Percentiles rank a stretch among this genome's conserved stretches.
phyloP scores from a whole-genome alignment of 2,329 filamentous ascomycete species.

The Thermomyces lanuginosus region DNA sequence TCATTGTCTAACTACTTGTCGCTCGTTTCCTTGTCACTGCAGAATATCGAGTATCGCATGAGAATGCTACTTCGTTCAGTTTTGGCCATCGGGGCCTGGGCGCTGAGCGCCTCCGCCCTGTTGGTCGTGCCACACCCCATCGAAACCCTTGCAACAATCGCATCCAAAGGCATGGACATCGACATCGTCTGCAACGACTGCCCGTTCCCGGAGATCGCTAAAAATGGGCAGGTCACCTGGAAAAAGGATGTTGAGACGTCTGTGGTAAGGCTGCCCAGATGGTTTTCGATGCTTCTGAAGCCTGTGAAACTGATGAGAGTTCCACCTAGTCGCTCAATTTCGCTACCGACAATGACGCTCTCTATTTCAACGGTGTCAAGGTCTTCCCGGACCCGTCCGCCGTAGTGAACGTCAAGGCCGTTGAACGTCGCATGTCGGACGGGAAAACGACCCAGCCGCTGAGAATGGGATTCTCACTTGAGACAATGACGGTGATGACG shows the following conservation, averaged over 20 bases:
- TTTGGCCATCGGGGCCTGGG: slow-evolving; percentile 18
- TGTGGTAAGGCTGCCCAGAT: slow-evolving; percentile 19
- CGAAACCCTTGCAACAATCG: too few relatives aligned
- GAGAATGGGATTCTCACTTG: slow-evolving; percentile 27
- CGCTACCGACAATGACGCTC: slow-evolving; percentile 16
- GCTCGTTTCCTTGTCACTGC: too few relatives aligned
- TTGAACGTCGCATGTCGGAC: slow-evolving; percentile 21
- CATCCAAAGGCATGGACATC: too few relatives aligned
- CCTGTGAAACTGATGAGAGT: not conserved
- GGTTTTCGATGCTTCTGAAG: not conserved
- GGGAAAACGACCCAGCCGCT: slow-evolving; percentile 21
- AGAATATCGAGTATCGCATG: too few relatives aligned
- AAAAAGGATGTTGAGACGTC: slow-evolving; percentile 20
- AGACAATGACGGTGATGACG: slow-evolving; percentile 20
- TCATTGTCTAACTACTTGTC: too few relatives aligned
- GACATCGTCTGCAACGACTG: slow-evolving; percentile 23
- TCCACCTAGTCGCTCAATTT: slow-evolving; percentile 20
- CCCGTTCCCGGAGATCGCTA: slow-evolving; percentile 18
- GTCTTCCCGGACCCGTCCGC: slow-evolving; percentile 22
- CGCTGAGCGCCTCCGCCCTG: slow-evolving; percentile 21
- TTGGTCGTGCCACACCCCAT: slow-evolving; percentile 21
- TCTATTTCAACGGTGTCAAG: slow-evolving; percentile 23
- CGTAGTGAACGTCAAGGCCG: slow-evolving; percentile 13
- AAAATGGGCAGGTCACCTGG: slow-evolving; percentile 17
- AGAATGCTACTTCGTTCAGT: slow-evolving; percentile 23